Evolutionary conservation across 192 early-diverging fungal species (phyloP).

Genomic region (Backusella australiensis): DNA sequence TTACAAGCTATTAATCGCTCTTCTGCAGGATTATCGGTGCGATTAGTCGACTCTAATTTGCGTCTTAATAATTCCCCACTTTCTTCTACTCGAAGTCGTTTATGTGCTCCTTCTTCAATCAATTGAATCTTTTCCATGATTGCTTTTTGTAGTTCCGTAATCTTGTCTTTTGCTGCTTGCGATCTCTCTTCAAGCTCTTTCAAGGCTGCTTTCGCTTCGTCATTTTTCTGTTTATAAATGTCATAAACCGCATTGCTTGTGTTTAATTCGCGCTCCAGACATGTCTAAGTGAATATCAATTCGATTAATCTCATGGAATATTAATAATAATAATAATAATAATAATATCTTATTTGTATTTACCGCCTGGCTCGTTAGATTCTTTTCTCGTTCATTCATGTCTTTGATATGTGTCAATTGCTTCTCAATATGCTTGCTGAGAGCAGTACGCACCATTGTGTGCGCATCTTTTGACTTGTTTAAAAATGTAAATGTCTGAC

Average conservation of each 20-base stretch:
- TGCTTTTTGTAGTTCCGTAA: conserved; percentile 41
- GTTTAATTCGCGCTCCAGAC: conserved; percentile 15
- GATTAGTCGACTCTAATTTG: conserved; percentile 56
- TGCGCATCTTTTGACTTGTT: conserved; percentile 75
- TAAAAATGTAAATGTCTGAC: conserved; percentile 75
- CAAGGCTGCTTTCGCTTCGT: conserved; percentile 3
- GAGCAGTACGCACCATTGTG: conserved; percentile 67
- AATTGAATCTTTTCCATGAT: conserved; percentile 20
- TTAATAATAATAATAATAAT: too few relatives aligned
- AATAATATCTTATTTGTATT: neutral
- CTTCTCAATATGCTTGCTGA: conserved; percentile 81
- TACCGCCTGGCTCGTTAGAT: conserved; percentile 51
- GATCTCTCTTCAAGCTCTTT: conserved; percentile 58
- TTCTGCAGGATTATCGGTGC: conserved; percentile 59
- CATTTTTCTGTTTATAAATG: conserved; percentile 22
- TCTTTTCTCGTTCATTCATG: conserved; percentile 79
- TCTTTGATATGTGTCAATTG: conserved; percentile 85
- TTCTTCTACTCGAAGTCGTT: conserved; percentile 58
- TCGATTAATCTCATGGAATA: too few relatives aligned
- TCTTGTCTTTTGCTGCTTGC: conserved; percentile 44
- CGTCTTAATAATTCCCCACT: conserved; percentile 60
- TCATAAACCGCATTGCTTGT: conserved; percentile 5
- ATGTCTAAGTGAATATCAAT: neutral
- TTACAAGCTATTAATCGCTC: conserved; percentile 59
- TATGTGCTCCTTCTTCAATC: conserved; percentile 40